Conservation (phyloP, 148 eudicot species). For the Persicaria maculosa region DNA sequence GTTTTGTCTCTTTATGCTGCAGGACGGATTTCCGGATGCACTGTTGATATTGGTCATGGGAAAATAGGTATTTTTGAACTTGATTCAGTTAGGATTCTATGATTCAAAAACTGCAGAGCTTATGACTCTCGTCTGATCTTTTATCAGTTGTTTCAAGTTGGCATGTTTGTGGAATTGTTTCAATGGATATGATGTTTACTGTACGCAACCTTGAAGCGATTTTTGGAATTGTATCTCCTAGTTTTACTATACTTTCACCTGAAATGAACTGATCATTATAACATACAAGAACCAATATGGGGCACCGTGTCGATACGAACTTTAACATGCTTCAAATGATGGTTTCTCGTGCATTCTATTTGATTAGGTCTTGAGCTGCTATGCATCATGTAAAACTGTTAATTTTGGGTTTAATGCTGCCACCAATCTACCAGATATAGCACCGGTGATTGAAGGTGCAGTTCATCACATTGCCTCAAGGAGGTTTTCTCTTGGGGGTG, state of each 20-base stretch:
- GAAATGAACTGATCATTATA: too few relatives aligned
- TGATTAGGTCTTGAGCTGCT: not conserved
- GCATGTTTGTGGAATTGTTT: not conserved
- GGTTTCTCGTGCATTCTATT: not conserved
- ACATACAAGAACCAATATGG: not conserved
- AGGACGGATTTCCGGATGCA: conserved; percentile 96
- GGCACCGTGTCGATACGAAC: not conserved
- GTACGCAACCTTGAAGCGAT: not conserved
- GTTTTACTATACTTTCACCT: too few relatives aligned
- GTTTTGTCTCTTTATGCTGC: conserved; percentile 95
- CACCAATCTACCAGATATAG: conserved; percentile 62
- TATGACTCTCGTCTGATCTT: not conserved
- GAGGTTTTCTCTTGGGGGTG: conserved; percentile 84
- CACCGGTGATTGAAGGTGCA: conserved; percentile 99
- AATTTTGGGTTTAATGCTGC: not conserved
- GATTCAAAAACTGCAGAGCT: not conserved
- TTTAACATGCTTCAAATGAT: not conserved
- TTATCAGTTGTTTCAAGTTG: not conserved
- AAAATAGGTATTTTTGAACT: conserved; percentile 54
- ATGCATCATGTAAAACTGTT: not conserved
- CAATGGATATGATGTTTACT: not conserved
- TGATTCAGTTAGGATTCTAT: not conserved
- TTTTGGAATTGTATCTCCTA: too few relatives aligned
- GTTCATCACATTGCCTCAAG: conserved; percentile 97
- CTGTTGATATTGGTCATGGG: conserved; percentile 98